These are phyloP conservation scores for Oidiodendron maius DNA, from an alignment of 495 filamentous ascomycete species.

Conservation along the genomic window DNA sequence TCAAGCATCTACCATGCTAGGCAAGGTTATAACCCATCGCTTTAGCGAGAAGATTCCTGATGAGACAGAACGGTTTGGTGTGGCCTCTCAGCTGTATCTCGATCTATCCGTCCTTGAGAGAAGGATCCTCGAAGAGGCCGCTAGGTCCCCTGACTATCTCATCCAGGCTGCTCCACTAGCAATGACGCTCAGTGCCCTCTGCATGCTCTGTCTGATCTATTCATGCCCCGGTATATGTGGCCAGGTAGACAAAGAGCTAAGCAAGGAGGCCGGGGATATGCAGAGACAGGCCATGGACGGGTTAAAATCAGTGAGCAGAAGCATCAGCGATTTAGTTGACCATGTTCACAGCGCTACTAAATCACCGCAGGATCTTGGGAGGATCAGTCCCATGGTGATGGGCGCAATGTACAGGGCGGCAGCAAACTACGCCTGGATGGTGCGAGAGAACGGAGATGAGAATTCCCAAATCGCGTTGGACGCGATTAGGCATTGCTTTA, in stretches of 20 bases:
- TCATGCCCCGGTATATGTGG: slow-evolving; percentile 2
- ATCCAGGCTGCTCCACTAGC: slow-evolving; percentile 9
- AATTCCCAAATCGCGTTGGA: slow-evolving; percentile 20
- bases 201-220: slow-evolving; percentile 19
- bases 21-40: slow-evolving; percentile 31
- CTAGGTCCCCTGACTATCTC: slow-evolving; percentile 6
- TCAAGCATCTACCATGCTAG: slow-evolving; percentile 35
- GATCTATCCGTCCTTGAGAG: slow-evolving; percentile 15
- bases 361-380: slow-evolving; percentile 12
- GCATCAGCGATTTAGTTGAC: slow-evolving; percentile 16
- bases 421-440: slow-evolving; percentile 31
- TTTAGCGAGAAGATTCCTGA: slow-evolving; percentile 8
- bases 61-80: slow-evolving; percentile 11
- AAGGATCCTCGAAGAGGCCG: slow-evolving; percentile 15
- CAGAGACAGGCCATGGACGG: slow-evolving; percentile 23
- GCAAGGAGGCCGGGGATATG: slow-evolving; percentile 10
- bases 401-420: slow-evolving; percentile 31
- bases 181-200: slow-evolving; percentile 15
- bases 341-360: slow-evolving; percentile 10
- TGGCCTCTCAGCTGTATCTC: slow-evolving; percentile 22
- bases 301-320: slow-evolving; percentile 19
- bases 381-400: slow-evolving; percentile 27
- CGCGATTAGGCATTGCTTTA: slow-evolving; percentile 23
- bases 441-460: slow-evolving; percentile 21
- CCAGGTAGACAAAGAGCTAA: neutral